Conservation (phyloP, 2,329 filamentous ascomycete species). For the Leptosphaerulina australis region DNA sequence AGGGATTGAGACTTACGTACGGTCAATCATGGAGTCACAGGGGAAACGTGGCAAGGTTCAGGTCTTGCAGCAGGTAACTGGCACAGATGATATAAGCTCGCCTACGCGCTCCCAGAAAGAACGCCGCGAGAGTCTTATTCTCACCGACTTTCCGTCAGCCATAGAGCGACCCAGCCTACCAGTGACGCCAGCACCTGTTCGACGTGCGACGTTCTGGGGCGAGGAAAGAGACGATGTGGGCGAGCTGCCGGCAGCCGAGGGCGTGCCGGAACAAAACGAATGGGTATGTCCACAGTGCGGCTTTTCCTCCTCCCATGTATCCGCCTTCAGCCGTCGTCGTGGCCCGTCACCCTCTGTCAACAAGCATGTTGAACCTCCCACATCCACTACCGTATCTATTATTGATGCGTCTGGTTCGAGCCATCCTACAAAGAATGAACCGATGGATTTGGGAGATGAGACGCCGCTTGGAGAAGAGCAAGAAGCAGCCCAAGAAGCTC, state of each 20-base stretch:
- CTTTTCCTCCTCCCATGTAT: slow-evolving; percentile 42
- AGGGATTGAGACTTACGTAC: slow-evolving; percentile 86
- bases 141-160: slow-evolving; percentile 88
- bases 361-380: slow-evolving; percentile 24
- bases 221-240: slow-evolving; percentile 61
- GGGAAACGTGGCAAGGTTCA: slow-evolving; percentile 59
- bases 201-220: slow-evolving; percentile 71
- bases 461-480: slow-evolving; percentile 8
- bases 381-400: slow-evolving; percentile 18
- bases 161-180: slow-evolving; percentile 84
- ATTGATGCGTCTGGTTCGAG: slow-evolving; percentile 8
- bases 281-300: slow-evolving; percentile 77
- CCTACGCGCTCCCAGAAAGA: slow-evolving; percentile 41
- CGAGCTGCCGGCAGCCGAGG: slow-evolving; percentile 75
- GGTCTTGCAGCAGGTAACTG: slow-evolving; percentile 42
- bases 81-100: slow-evolving; percentile 40
- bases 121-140: slow-evolving; percentile 64
- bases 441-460: slow-evolving; percentile 9
- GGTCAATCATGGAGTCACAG: slow-evolving; percentile 68
- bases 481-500: slow-evolving; percentile 8
- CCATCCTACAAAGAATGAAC: not conserved
- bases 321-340: slow-evolving; percentile 37
- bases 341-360: slow-evolving; percentile 28
- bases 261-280: slow-evolving; percentile 84
- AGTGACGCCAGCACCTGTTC: slow-evolving; percentile 84